Evolutionary conservation across 305 asterid genomes (phyloP), one percentile per base, ranked within the genome.

Genomic region (Coffea humblotiana): DNA sequence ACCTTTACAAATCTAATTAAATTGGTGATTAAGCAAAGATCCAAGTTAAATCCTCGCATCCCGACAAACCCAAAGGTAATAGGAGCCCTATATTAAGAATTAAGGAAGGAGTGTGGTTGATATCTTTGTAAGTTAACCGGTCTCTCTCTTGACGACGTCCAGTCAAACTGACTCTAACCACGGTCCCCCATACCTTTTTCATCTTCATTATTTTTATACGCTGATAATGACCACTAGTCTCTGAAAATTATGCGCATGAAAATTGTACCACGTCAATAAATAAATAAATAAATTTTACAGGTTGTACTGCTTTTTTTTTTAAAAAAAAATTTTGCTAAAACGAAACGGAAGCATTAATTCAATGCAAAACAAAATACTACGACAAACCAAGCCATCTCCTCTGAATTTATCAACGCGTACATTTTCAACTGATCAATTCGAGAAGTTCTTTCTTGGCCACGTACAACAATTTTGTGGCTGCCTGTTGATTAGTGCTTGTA

Each of bases 91-190:
- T 32, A 32, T 1, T 78, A 56, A 77, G 72, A 35, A 40, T 60
- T 61, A 35, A 40, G 40, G 61, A 40, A 73, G 69, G 68, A 74
- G 52, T 35, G 48, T 60, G 58, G 8, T 77, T 75, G 72, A 64
- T 67, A 12, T 35, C 8, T 35, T 71, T 82, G 45, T 76, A 80
- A 83, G 83, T 80, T 73, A 82, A 29, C 73, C 58, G 25, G 18
- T 72, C 56, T 80, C 32, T 76, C 74, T 78, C 71, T 40, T 40
- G 43, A 40, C 43, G 71, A 52, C 48, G 27, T 40, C 71, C 43
- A 67, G 72, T 68, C 76, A 56, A 74, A 18, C 52, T 40, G 58
- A 80, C 15, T 73, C 78, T 49, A 29, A 45, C 43, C 14, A 14
- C 66, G 51, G 51, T 32, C 21, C 67, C 66, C 23, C 32, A 32